Conservation (phyloP, 2,329 filamentous ascomycete genomes). For the Aspergillus melleus region DNA sequence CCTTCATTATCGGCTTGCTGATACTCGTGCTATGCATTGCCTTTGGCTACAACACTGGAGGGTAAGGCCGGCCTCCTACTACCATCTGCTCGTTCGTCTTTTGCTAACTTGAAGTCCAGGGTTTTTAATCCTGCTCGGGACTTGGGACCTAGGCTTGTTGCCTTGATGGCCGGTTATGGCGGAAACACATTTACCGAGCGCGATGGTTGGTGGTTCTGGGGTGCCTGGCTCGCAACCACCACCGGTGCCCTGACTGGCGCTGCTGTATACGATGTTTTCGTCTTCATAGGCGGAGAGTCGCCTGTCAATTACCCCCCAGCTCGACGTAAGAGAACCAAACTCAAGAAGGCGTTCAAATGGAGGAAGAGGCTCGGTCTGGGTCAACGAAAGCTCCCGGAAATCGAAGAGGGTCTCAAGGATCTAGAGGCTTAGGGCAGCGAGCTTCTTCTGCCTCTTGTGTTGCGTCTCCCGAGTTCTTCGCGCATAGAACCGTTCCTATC, state of each 20-base stretch:
- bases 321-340: slow-evolving; percentile 36
- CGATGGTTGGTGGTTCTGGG: slow-evolving; percentile 38
- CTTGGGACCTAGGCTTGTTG: slow-evolving; percentile 36
- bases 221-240: slow-evolving; percentile 36
- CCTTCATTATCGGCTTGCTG: slow-evolving; percentile 27
- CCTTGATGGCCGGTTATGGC: slow-evolving; percentile 35
- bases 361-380: slow-evolving; percentile 17
- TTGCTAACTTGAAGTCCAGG: slow-evolving; percentile 11
- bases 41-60: slow-evolving; percentile 39
- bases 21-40: slow-evolving; percentile 13
- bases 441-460: not conserved
- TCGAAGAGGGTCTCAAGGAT: slow-evolving; percentile 16
- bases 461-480: too few relatives aligned
- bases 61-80: slow-evolving; percentile 13
- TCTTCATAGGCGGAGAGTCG: slow-evolving; percentile 41
- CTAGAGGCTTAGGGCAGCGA: not conserved
- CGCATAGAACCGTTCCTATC: not conserved
- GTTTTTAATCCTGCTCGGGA: slow-evolving; percentile 39
- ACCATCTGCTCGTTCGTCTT: not conserved
- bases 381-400: slow-evolving; percentile 16
- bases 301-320: slow-evolving; percentile 46
- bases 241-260: slow-evolving; percentile 33
- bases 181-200: slow-evolving; percentile 24
- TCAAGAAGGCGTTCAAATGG: slow-evolving; percentile 30
- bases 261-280: slow-evolving; percentile 35